Evolutionary conservation across 2,329 filamentous ascomycete species (phyloP), one percentile per base, ranked within the genome.

Genomic region (Kalaharituber pfeilii): DNA sequence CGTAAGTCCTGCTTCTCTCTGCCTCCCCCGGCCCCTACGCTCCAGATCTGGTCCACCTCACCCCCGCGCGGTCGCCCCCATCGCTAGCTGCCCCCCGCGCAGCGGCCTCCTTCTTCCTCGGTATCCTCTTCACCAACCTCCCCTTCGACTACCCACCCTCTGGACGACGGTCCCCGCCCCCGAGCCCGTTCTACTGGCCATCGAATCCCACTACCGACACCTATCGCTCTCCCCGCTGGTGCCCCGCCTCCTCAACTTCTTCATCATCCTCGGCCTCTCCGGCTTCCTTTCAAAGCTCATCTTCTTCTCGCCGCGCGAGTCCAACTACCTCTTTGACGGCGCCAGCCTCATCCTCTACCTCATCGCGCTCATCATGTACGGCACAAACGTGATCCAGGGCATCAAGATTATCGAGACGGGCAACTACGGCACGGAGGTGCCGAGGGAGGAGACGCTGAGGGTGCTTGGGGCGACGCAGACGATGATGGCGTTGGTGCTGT

Each of bases 81-180:
- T n/a, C 59, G 49, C 49, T 22, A 33, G 26, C 52, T 50, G 51
- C 33, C 54, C 27, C 51, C 25, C 49, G 22, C 13, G 30, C 64
- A 88, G 84, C 84, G 60, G 87, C 84, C 61, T 94, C 86, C 70
- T 98, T 98, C 78, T 94, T 96, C 78, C 83, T 98, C 60, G 91
- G 91, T 64, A 87, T 96, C 69, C 82, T 98, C 70, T 98, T 96
- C 77, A 87, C 87, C 64, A 81, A 82, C 59, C 93, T 96, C 70
- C 88, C 91, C 58, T 98, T 96, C 75, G 91, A 93, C 74, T 91
- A 86, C 72, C 83, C 86, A 81, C 91, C 59, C 82, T 93, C 53
- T 93, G 86, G 77, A 82, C 81, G 51, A 78, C 79, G 27, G 79
- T 77, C 42, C 74, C 73, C 53, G 74, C 84, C 52, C 74, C 77